These are phyloP conservation scores for Colletotrichum lentis DNA, from an alignment of 2,329 filamentous ascomycete genomes.

Conservation along the genomic window DNA sequence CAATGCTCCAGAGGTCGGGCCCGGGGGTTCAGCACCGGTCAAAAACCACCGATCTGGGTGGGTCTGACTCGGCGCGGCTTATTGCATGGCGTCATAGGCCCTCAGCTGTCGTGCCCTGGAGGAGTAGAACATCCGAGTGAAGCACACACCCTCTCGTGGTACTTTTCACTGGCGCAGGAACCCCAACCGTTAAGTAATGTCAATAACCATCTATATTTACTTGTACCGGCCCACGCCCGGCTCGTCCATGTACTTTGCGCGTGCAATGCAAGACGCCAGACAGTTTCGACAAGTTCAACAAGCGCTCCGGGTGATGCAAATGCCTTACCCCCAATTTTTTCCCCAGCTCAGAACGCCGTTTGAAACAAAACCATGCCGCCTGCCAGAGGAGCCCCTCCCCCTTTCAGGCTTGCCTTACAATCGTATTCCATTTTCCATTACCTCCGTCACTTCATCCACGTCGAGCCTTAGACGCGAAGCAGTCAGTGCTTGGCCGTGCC, in stretches of 20 bases:
- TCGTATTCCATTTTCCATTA: not conserved
- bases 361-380: slow-evolving; percentile 33
- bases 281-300: slow-evolving; percentile 27
- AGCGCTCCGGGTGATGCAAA: slow-evolving; percentile 36
- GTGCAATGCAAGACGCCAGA: slow-evolving; percentile 26
- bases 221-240: slow-evolving; percentile 12
- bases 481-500: slow-evolving; percentile 42
- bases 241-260: slow-evolving; percentile 18
- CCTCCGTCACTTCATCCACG: not conserved
- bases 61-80: not conserved
- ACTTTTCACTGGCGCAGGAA: too few species aligned
- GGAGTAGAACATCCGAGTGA: not conserved
- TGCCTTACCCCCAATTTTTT: slow-evolving; percentile 32
- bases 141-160: too few species aligned
- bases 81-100: not conserved
- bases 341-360: slow-evolving; percentile 34
- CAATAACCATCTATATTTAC: slow-evolving; percentile 11
- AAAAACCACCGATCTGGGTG: not conserved
- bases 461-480: not conserved
- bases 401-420: slow-evolving; percentile 17
- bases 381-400: not conserved
- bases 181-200: not conserved
- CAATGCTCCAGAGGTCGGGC: not conserved
- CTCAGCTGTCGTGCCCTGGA: too few species aligned
- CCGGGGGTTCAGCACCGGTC: not conserved